Evolutionary conservation across 2,329 filamentous ascomycete species (phyloP).

Genomic region (Colletotrichum sp.): DNA sequence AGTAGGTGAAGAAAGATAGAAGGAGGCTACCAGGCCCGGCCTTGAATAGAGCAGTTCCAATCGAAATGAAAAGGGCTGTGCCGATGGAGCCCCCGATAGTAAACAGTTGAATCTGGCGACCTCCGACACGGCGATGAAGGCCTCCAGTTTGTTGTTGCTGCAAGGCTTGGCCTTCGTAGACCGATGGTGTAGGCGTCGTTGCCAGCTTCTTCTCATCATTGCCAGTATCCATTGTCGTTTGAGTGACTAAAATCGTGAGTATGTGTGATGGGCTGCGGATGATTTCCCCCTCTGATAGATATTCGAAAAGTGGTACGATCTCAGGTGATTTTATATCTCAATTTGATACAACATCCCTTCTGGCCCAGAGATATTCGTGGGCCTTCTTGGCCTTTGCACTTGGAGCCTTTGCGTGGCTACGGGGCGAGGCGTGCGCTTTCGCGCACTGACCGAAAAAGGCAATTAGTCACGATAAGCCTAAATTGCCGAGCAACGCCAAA

Average conservation of each 20-base stretch:
- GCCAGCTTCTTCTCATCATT: neutral
- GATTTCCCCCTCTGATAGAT: neutral
- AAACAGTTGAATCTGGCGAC: neutral
- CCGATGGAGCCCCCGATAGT: constrained; percentile 6
- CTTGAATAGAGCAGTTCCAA: constrained; percentile 6
- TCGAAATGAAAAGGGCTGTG: constrained; percentile 2
- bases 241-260: neutral
- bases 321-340: neutral
- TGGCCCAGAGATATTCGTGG: neutral
- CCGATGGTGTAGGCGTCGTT: neutral
- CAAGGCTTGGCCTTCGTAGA: neutral
- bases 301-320: neutral
- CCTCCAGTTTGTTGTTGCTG: neutral
- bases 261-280: neutral
- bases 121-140: neutral
- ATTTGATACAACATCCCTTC: neutral
- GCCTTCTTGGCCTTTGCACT: neutral
- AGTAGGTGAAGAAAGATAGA: constrained; percentile 1
- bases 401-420: neutral
- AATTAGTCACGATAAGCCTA: neutral
- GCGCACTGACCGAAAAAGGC: neutral
- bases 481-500: neutral
- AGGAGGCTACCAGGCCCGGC: neutral
- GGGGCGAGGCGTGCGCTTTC: neutral
- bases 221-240: neutral